These are phyloP conservation scores for Hirsutella thompsonii DNA, from an alignment of 2,329 filamentous ascomycete species.

Conservation along the genomic window DNA sequence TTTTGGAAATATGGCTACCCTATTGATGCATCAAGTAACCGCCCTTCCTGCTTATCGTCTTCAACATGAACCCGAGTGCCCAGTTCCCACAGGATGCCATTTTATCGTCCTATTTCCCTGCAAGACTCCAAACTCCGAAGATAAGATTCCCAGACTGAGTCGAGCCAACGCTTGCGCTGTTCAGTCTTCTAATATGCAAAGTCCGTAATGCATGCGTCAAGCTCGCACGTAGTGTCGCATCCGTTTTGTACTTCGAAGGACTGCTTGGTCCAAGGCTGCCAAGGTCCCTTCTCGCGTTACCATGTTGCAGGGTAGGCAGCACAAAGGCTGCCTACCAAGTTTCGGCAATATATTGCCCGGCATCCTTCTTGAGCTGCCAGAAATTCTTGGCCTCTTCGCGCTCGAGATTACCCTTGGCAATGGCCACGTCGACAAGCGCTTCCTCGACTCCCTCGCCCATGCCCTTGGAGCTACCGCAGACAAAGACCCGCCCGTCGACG, in stretches of 20 bases:
- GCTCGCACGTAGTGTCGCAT: too few species aligned
- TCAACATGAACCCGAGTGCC: not conserved
- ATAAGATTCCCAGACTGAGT: too few species aligned
- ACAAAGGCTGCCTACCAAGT: slow-evolving; percentile 54
- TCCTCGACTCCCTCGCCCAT: slow-evolving; percentile 96
- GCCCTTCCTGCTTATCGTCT: too few species aligned
- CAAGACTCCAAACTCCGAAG: not conserved
- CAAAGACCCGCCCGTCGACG: slow-evolving; percentile 90
- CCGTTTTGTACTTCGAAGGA: too few species aligned
- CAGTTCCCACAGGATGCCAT: too few species aligned
- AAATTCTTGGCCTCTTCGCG: slow-evolving; percentile 72
- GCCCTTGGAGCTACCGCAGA: slow-evolving; percentile 87
- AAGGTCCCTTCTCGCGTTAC: too few species aligned
- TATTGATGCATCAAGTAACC: too few species aligned
- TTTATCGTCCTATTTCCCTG: too few species aligned
- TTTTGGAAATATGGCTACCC: too few species aligned
- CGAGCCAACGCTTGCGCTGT: not conserved
- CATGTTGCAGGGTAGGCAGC: too few species aligned
- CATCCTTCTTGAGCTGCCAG: slow-evolving; percentile 84
- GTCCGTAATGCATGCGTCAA: too few species aligned
- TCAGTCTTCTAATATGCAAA: not conserved
- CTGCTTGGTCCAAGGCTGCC: too few species aligned
- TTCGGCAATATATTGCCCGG: slow-evolving; percentile 89
- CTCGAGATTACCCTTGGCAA: slow-evolving; percentile 81
- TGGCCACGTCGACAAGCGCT: slow-evolving; percentile 78